Conservation (phyloP, 2,329 filamentous ascomycete species). For the Leptographium lundbergii region DNA sequence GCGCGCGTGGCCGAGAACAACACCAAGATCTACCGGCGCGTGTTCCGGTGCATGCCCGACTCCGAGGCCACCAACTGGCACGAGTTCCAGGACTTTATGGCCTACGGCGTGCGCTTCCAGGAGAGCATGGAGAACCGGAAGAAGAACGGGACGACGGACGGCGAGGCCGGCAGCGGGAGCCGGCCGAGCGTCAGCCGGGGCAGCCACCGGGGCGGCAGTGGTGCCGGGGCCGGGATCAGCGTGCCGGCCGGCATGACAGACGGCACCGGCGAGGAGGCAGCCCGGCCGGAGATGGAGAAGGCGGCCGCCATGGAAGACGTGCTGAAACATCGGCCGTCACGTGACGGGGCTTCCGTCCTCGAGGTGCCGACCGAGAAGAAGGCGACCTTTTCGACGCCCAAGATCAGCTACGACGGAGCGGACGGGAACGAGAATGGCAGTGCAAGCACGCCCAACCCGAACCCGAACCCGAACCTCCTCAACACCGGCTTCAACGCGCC, state of each 20-base stretch:
- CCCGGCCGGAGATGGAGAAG: slow-evolving; percentile 17
- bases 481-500: slow-evolving; percentile 8
- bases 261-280: slow-evolving; percentile 13
- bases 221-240: slow-evolving; percentile 5
- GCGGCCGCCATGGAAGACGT: slow-evolving; percentile 17
- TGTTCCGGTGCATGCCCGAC: slow-evolving; percentile 96
- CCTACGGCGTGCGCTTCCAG: slow-evolving; percentile 67
- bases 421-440: slow-evolving; percentile 7
- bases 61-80: slow-evolving; percentile 88
- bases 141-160: slow-evolving; percentile 20
- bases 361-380: not conserved
- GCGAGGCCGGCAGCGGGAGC: slow-evolving; percentile 10
- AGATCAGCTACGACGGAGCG: slow-evolving; percentile 18
- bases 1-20: slow-evolving; percentile 81
- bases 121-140: slow-evolving; percentile 49
- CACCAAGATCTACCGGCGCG: slow-evolving; percentile 82
- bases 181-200: not conserved
- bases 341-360: not conserved
- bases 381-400: slow-evolving; percentile 42
- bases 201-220: slow-evolving; percentile 12
- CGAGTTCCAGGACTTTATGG: slow-evolving; percentile 74
- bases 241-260: not conserved
- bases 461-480: not conserved
- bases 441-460: not conserved
- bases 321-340: slow-evolving; percentile 9